Percentiles rank a stretch among this genome's conserved stretches.
phyloP scores from a whole-genome alignment of 225 moss, liverwort and hornwort species.

The Neckera pumila region DNA sequence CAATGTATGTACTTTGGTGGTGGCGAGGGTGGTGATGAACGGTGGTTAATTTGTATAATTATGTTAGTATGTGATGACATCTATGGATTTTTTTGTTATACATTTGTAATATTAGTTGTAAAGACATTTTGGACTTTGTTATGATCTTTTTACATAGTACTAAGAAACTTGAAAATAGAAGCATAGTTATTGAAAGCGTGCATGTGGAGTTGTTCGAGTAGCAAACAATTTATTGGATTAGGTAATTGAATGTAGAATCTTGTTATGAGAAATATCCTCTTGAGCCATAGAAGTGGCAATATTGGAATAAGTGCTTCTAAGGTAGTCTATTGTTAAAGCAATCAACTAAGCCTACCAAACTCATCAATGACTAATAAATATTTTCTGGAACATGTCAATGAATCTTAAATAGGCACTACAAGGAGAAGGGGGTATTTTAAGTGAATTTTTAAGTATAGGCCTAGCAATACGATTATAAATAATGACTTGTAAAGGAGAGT shows the following conservation, averaged over 20 bases:
- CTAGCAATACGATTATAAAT: too few relatives aligned
- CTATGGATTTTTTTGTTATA: not conserved
- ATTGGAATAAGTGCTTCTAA: not conserved
- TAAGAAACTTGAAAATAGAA: not conserved
- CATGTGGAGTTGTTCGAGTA: not conserved
- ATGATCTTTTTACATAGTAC: not conserved
- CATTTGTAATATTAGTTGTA: not conserved
- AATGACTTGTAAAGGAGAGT: too few relatives aligned
- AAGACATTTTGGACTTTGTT: not conserved
- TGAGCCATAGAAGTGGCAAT: not conserved
- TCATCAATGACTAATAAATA: too few relatives aligned
- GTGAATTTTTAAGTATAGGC: too few relatives aligned
- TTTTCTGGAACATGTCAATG: too few relatives aligned
- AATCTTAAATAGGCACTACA: too few relatives aligned
- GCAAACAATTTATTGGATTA: not conserved
- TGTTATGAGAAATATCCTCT: too few relatives aligned
- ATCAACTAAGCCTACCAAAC: too few relatives aligned
- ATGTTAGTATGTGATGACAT: not conserved
- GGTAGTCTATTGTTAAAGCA: too few relatives aligned
- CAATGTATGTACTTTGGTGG: not conserved
- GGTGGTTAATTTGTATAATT: not conserved
- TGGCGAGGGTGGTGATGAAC: not conserved
- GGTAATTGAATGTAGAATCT: not conserved
- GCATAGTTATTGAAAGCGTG: not conserved
- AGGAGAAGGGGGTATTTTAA: too few relatives aligned